Evolutionary conservation across 2,329 filamentous ascomycete genomes (phyloP).

Genomic region (Fusarium miscanthi): DNA sequence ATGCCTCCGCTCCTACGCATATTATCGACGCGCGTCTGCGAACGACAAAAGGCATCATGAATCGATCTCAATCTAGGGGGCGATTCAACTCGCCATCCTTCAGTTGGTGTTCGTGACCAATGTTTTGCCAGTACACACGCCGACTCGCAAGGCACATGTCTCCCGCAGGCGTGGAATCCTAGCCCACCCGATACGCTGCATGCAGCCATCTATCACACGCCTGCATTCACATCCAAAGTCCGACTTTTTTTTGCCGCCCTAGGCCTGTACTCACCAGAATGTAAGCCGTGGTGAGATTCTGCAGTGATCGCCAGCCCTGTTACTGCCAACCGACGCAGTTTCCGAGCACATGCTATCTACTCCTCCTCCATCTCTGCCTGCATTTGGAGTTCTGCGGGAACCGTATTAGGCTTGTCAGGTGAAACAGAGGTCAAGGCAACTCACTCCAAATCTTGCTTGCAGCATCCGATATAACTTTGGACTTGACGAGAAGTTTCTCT

Average conservation of each 20-base stretch:
- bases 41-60: neutral
- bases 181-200: slow-evolving; percentile 12
- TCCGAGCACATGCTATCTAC: slow-evolving; percentile 41
- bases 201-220: slow-evolving; percentile 14
- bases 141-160: slow-evolving; percentile 3
- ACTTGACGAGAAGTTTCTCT: slow-evolving; percentile 73
- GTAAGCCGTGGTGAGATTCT: neutral
- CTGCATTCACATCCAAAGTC: slow-evolving; percentile 12
- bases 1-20: slow-evolving; percentile 3
- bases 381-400: slow-evolving; percentile 59
- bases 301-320: neutral
- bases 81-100: neutral
- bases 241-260: slow-evolving; percentile 19
- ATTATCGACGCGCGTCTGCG: neutral
- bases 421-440: slow-evolving; percentile 41
- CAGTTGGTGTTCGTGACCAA: neutral
- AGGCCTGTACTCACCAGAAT: slow-evolving; percentile 9
- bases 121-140: neutral
- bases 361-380: slow-evolving; percentile 62
- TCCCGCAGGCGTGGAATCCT: slow-evolving; percentile 4
- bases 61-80: neutral
- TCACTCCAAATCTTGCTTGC: slow-evolving; percentile 77
- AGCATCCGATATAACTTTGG: slow-evolving; percentile 73
- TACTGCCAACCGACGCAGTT: neutral
- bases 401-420: slow-evolving; percentile 3